Conservation (phyloP, 163 green algal species). For the Chloroidium sp. region DNA sequence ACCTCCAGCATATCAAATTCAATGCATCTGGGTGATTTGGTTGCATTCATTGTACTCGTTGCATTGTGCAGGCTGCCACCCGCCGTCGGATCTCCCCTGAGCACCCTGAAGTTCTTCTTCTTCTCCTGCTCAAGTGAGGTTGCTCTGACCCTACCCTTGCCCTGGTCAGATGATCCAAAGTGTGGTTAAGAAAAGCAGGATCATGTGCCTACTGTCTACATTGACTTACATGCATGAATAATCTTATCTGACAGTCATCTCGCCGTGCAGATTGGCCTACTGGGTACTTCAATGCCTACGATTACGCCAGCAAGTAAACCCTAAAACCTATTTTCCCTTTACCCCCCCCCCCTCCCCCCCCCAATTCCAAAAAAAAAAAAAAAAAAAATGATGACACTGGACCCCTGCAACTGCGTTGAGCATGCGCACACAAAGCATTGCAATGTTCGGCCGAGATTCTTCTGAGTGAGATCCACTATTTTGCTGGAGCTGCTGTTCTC, state of each 20-base stretch:
- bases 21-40: too few species aligned
- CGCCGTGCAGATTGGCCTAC: not conserved
- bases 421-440: not conserved
- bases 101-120: not conserved
- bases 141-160: not conserved
- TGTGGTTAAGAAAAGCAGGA: not conserved
- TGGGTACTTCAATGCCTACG: slow-evolving; percentile 19
- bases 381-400: not conserved
- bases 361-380: not conserved
- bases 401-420: not conserved
- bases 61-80: not conserved
- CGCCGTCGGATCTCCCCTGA: not conserved
- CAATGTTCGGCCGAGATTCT: not conserved
- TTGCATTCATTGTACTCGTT: not conserved
- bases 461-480: not conserved
- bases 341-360: not conserved
- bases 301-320: slow-evolving; percentile 1
- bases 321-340: not conserved
- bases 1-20: too few species aligned
- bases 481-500: not conserved
- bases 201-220: not conserved
- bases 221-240: not conserved
- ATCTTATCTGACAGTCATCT: not conserved
- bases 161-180: not conserved
- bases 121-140: not conserved